phyloP scores from a whole-genome alignment of 768 basidiomycete genomes.

The Tremella fuciformis region DNA sequence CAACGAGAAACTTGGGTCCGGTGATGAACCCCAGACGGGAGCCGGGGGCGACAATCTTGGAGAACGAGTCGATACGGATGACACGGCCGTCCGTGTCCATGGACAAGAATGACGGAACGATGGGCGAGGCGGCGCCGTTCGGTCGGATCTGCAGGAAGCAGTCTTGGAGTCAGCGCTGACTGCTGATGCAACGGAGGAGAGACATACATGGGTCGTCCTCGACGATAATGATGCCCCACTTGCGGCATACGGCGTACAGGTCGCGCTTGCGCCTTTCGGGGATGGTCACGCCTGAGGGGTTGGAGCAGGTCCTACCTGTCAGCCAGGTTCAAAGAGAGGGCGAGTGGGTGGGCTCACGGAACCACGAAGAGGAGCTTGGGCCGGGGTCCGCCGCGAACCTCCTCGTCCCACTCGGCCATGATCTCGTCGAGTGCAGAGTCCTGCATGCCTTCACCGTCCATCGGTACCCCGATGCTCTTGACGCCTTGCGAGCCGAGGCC shows the following conservation, averaged over 20 bases:
- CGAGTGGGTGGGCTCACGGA: slow-evolving; percentile 8
- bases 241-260: slow-evolving; percentile 72
- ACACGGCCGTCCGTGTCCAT: slow-evolving; percentile 42
- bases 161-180: slow-evolving; percentile 46
- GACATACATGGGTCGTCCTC: slow-evolving; percentile 64
- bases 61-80: slow-evolving; percentile 41
- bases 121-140: slow-evolving; percentile 31
- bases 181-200: background rate
- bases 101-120: slow-evolving; percentile 39
- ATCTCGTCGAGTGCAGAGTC: slow-evolving; percentile 60
- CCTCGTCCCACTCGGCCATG: slow-evolving; percentile 65
- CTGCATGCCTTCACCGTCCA: slow-evolving; percentile 69
- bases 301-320: slow-evolving; percentile 59
- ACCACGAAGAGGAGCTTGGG: slow-evolving; percentile 55
- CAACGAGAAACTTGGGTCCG: slow-evolving; percentile 25
- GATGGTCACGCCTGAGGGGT: slow-evolving; percentile 74
- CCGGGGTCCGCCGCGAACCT: slow-evolving; percentile 56
- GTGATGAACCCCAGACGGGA: slow-evolving; percentile 38
- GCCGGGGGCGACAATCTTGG: slow-evolving; percentile 44
- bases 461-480: slow-evolving; percentile 54
- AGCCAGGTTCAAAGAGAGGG: background rate
- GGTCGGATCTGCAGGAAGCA: slow-evolving; percentile 47
- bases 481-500: slow-evolving; percentile 56
- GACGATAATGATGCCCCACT: slow-evolving; percentile 70
- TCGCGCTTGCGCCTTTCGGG: slow-evolving; percentile 62